Conservation (phyloP, 2,329 filamentous ascomycete genomes). For the Polytolypa hystricis region DNA sequence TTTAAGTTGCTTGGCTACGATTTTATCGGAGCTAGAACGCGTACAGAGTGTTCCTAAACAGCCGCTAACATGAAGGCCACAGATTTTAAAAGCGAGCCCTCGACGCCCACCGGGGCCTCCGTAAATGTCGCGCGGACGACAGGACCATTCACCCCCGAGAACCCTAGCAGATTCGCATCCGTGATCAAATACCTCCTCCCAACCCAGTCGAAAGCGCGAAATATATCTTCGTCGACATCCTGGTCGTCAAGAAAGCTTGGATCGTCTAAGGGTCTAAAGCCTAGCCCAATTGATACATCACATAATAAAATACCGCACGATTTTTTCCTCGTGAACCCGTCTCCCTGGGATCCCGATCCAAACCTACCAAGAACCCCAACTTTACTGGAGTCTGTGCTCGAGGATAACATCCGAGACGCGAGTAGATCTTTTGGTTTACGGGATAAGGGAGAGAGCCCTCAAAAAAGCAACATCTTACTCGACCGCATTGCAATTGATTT, state of each 20-base stretch:
- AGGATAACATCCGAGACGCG: neutral
- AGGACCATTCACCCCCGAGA: conserved; percentile 4
- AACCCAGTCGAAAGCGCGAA: conserved; percentile 2
- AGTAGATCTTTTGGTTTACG: neutral
- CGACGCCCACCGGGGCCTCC: neutral
- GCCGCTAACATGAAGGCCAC: too few species aligned
- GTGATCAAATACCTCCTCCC: conserved; percentile 13
- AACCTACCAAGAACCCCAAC: neutral
- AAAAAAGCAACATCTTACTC: too few species aligned
- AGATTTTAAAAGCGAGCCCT: too few species aligned
- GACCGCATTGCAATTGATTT: too few species aligned
- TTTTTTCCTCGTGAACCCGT: neutral
- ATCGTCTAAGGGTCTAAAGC: neutral
- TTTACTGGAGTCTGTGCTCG: neutral
- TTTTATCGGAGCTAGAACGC: too few species aligned
- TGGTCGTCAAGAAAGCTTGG: conserved; percentile 1
- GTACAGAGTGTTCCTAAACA: too few species aligned
- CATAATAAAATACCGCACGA: conserved; percentile 3
- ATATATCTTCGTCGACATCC: conserved; percentile 5
- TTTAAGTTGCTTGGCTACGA: too few species aligned
- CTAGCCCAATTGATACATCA: neutral
- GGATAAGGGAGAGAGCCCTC: neutral
- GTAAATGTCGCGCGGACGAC: neutral
- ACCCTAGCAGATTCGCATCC: conserved; percentile 10
- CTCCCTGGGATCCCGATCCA: neutral